These are phyloP conservation scores for Viridothelium virens DNA, from an alignment of 495 filamentous ascomycete genomes.

Conservation along the genomic window DNA sequence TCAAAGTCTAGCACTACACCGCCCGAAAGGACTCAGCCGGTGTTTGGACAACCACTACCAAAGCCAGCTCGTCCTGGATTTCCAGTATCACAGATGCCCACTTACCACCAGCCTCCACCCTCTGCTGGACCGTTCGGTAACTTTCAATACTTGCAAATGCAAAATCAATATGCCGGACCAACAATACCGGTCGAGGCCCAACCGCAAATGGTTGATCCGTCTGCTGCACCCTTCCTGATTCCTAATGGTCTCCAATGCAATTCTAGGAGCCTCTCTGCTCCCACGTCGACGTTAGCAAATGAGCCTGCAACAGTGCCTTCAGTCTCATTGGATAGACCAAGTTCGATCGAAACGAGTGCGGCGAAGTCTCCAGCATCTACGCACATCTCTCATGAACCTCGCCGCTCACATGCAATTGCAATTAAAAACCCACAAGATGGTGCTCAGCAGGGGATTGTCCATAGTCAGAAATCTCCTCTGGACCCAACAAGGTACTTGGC, in stretches of 20 bases:
- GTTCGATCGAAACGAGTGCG: not conserved
- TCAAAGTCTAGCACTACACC: not conserved
- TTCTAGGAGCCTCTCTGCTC: not conserved
- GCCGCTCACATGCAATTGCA: constrained; percentile 28
- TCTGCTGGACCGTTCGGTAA: not conserved
- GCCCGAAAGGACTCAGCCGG: not conserved
- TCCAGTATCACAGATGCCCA: not conserved
- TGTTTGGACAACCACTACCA: constrained; percentile 2
- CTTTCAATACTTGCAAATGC: not conserved
- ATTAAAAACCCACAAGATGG: constrained; percentile 27
- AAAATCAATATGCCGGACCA: not conserved
- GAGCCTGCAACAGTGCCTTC: not conserved
- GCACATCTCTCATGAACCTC: constrained; percentile 8
- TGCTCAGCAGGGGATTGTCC: constrained; percentile 13
- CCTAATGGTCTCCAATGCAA: not conserved
- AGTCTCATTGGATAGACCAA: not conserved
- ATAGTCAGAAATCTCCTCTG: constrained; percentile 17
- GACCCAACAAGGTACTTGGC: constrained; percentile 21
- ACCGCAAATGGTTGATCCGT: constrained; percentile 4
- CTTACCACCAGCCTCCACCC: not conserved
- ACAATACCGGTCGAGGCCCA: not conserved
- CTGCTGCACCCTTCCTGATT: not conserved
- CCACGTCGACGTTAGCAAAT: not conserved
- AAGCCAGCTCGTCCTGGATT: not conserved
- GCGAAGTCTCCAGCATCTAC: not conserved